phyloP scores from a whole-genome alignment of 1,284 basidiomycete genomes.

The Sanguinoderma infundibulare region DNA sequence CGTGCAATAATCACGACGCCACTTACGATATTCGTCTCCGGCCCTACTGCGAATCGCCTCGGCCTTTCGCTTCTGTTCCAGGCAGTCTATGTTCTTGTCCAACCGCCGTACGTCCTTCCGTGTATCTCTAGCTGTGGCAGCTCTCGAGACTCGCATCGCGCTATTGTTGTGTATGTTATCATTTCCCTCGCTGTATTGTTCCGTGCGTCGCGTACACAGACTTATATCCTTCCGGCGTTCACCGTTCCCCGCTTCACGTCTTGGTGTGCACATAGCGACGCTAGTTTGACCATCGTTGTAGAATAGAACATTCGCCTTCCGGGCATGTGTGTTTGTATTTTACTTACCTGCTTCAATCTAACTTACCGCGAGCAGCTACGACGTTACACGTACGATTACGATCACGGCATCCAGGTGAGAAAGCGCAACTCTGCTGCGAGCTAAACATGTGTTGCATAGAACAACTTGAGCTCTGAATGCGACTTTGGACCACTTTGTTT shows the following conservation, averaged over 20 bases:
- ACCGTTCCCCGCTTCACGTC: no score
- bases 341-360: not conserved
- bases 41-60: not conserved
- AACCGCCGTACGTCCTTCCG: not conserved
- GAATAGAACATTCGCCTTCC: not conserved
- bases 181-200: not conserved
- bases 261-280: not conserved
- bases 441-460: no score
- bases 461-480: no score
- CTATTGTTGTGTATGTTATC: not conserved
- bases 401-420: no score
- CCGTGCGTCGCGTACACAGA: not conserved
- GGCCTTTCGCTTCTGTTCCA: not conserved
- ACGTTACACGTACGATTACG: no score
- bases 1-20: slow-evolving; percentile 3
- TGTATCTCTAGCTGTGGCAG: not conserved
- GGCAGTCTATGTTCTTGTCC: not conserved
- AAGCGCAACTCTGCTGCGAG: no score
- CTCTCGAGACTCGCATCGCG: not conserved
- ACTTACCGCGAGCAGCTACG: no score
- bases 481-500: no score
- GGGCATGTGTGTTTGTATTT: not conserved
- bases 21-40: no score
- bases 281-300: not conserved
- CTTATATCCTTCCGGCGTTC: not conserved